Base-by-base conservation (phyloP, 2,329 filamentous ascomycete genomes). In the Penicillium sp. region DNA sequence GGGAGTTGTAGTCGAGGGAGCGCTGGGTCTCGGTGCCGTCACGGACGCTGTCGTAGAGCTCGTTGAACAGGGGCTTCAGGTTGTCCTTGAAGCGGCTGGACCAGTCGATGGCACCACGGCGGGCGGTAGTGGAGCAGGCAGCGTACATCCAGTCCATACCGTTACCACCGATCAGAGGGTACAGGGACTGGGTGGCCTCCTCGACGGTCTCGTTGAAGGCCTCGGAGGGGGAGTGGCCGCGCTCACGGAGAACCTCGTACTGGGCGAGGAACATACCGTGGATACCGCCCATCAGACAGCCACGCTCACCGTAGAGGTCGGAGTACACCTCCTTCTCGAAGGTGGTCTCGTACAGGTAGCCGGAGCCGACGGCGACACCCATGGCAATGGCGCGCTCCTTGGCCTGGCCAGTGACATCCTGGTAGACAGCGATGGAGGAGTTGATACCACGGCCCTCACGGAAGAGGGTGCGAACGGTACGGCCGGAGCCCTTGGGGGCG, bases 61-160 rank as follows among this genome's bases (percentile, higher is more conserved):
- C 81, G 78, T 96, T 91, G 83, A 98, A 98, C 70, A 98, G 86
- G 67, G 93, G 93, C 86, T 97, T 97, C 69, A 98, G 82, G 69
- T 87, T 89, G 62, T 91, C 87, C 87, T 96, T 96, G 89, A 98
- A 98, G 71, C 81, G 81, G 74, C 85, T 85, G 71, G 86, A 91
- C 93, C 93, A 98, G 82, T 98, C 93, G 71, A 98, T 95, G 76
- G 93, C 93, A 75, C 93, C 93, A 70, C 93, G 90, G 69, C 93
- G 89, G 69, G 93, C 93, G 49, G 93, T 98, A 70, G 93, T 98
- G 56, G 91, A 97, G 87, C 93, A 98, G 61, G 93, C 93, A 72
- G 91, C 90, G 80, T 94, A 98, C 93, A 98, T 98, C 89, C 94
- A 98, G 81, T 98, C 93, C 93, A 98, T 97, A 69, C 93, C 93